These are phyloP conservation scores for Yamadazyma sp. DNA, from an alignment of 805 yeast species.

Conservation along the genomic window DNA sequence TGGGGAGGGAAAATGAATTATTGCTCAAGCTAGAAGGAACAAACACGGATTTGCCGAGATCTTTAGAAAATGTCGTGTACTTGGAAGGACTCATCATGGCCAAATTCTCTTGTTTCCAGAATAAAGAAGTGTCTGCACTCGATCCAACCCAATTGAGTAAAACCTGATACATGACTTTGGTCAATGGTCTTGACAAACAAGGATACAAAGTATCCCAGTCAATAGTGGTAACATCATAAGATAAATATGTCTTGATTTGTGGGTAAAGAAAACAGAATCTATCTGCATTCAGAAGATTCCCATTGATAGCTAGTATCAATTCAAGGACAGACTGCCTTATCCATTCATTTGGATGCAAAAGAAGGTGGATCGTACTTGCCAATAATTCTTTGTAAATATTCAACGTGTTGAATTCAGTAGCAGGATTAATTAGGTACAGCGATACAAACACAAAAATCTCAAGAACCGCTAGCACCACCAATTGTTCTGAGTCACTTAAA, in stretches of 20 bases:
- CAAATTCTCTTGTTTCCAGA: conserved; percentile 61
- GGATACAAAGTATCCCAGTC: conserved; percentile 65
- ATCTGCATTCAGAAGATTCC: conserved; percentile 71
- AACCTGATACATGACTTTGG: conserved; percentile 12
- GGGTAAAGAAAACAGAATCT: conserved; percentile 82
- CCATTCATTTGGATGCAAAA: conserved; percentile 86
- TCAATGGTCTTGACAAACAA: conserved; percentile 64
- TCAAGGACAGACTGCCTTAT: conserved; percentile 68
- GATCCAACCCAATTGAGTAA: conserved; percentile 13
- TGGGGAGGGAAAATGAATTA: conserved; percentile 5
- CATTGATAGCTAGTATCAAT: conserved; percentile 61
- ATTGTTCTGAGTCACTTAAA: conserved; percentile 77
- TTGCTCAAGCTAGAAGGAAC: conserved; percentile 3
- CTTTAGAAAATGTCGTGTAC: conserved; percentile 30
- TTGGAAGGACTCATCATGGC: conserved; percentile 18
- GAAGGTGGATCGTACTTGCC: conserved; percentile 45
- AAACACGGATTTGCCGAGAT: conserved; percentile 36
- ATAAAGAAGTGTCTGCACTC: conserved; percentile 60
- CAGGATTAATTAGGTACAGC: conserved; percentile 33
- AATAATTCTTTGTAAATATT: conserved; percentile 39
- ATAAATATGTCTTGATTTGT: conserved; percentile 69
- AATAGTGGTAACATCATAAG: conserved; percentile 71
- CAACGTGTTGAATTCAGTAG: conserved; percentile 36
- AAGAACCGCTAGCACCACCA: conserved; percentile 71
- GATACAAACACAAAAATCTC: conserved; percentile 39